A percentile compares a stretch with the other conserved stretches of the same genome.
Evolutionary conservation across 371 early-diverging fungal species (phyloP).

Genomic region (Mortierella sp.): DNA sequence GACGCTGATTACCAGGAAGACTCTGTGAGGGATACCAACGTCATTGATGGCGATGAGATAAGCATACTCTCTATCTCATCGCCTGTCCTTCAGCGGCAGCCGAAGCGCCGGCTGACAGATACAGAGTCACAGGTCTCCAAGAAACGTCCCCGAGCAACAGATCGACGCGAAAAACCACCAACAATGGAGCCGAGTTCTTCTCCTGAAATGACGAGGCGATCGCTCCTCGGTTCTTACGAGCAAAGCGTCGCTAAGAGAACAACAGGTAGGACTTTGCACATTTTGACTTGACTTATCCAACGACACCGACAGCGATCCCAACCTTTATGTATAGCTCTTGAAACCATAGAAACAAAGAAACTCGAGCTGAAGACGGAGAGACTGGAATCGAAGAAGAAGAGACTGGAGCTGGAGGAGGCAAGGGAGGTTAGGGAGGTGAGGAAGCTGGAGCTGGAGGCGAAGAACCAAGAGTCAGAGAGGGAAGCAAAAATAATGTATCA

Average conservation of each 20-base stretch:
- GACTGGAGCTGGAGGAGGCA: background rate
- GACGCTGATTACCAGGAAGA: background rate
- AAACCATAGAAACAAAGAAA: slow-evolving; percentile 4
- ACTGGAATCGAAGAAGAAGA: background rate
- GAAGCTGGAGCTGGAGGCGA: background rate
- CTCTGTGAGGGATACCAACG: background rate
- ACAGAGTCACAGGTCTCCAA: slow-evolving; percentile 1
- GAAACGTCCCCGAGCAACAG: slow-evolving; percentile 4
- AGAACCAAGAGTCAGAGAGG: background rate
- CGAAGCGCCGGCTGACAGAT: background rate
- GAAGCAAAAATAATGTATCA: too few species aligned
- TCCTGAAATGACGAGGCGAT: too few species aligned
- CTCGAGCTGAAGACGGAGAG: slow-evolving; percentile 1
- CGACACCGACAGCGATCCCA: background rate
- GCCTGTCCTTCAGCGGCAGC: background rate
- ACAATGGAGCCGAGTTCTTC: background rate
- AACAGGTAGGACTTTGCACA: background rate
- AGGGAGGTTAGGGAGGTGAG: background rate
- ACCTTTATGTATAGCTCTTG: background rate
- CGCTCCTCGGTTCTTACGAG: too few species aligned
- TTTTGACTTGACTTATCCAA: background rate
- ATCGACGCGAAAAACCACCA: slow-evolving; percentile 2
- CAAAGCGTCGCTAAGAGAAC: background rate
- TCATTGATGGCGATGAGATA: background rate
- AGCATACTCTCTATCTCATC: slow-evolving; percentile 6